Base-by-base conservation (phyloP, 2,329 filamentous ascomycete genomes). In the Aspergillus calidoustus region DNA sequence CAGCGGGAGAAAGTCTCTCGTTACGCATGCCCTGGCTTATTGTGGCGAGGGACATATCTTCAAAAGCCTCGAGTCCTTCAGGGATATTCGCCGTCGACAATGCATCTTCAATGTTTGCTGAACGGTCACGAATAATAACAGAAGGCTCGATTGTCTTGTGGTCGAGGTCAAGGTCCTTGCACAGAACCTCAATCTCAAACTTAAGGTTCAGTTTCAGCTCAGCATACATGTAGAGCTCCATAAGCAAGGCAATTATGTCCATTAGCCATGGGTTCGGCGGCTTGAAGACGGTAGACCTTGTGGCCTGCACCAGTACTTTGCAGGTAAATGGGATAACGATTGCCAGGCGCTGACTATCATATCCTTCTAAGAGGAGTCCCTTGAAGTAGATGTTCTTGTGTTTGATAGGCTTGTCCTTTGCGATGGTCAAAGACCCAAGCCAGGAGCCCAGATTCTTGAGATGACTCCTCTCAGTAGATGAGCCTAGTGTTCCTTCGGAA, bases 341-440 rank as follows among this genome's bases (percentile, higher is more conserved):
- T 44, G 97, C 86, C 31, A 99, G 84, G 53, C 95, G 88, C 76
- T 98, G 93, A 2, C 91, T 95, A 70, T 98, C 93, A 67, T 94
- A 93, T 0, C 92, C 95, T 77, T 99, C 95, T 49, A 97, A 89
- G 4, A 99, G 85, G 6, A 99, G 83, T 71, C 98, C 92, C 77
- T 96, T 96, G 84, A 99, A 98, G 2, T 94, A 96, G 64, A 99
- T 93, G 73, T 98, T 97, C 72, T 90, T 93, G 76, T 97, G 93
- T 72, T 94, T 93, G 79, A 99, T 96, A 0, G 95, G 95, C 73
- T 94, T 94, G 74, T 99, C 91, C 57, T 94, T 89, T 28, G 95
- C 95, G 59, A 99, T 87, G 1, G 95, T 99, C 69, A 99, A 77
- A 19, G 94, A 91, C 11, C 95, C 95, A 46, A 99, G 87, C 96